These are phyloP conservation scores for Byssoonygena ceratinophila DNA, from an alignment of 2,329 filamentous ascomycete species.

Conservation along the genomic window DNA sequence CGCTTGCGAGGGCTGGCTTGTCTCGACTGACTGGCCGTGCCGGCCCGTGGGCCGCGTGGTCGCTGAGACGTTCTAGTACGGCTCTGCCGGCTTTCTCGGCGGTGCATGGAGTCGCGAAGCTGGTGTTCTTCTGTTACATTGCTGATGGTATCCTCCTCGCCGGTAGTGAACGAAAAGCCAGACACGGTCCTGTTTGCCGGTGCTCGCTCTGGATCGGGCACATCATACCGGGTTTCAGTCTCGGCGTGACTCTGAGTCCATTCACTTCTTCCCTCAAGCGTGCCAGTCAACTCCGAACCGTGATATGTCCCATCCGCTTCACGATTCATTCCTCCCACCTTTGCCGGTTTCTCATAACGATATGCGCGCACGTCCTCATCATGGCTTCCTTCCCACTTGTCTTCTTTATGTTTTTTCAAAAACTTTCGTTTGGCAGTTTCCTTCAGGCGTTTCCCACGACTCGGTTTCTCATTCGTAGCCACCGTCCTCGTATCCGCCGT, in stretches of 20 bases:
- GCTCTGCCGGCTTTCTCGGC: constrained; percentile 2
- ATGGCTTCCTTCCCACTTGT: constrained; percentile 49
- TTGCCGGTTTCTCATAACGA: constrained; percentile 72
- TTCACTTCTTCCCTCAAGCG: constrained; percentile 46
- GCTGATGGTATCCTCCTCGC: constrained; percentile 37
- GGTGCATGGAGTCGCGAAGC: constrained; percentile 12
- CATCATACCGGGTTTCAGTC: constrained; percentile 27
- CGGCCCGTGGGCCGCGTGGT: constrained; percentile 15
- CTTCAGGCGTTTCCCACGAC: constrained; percentile 16
- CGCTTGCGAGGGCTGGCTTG: constrained; percentile 31
- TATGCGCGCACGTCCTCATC: constrained; percentile 67
- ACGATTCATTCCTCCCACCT: constrained; percentile 81
- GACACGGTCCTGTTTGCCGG: constrained; percentile 18
- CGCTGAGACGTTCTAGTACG: constrained; percentile 12
- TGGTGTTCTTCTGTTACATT: constrained; percentile 30
- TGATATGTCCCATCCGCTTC: constrained; percentile 74
- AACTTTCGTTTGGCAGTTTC: constrained; percentile 39
- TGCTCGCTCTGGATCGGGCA: constrained; percentile 25
- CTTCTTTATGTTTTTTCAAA: constrained; percentile 25
- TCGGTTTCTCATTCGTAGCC: constrained; percentile 36
- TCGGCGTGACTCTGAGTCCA: constrained; percentile 29
- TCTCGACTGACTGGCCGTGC: constrained; percentile 21
- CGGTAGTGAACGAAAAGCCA: constrained; percentile 42
- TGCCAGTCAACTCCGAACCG: constrained; percentile 59
- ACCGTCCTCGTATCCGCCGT: constrained; percentile 38